These are phyloP conservation scores for Corynascus novoguineensis DNA, from an alignment of 495 filamentous ascomycete genomes.

Conservation along the genomic window DNA sequence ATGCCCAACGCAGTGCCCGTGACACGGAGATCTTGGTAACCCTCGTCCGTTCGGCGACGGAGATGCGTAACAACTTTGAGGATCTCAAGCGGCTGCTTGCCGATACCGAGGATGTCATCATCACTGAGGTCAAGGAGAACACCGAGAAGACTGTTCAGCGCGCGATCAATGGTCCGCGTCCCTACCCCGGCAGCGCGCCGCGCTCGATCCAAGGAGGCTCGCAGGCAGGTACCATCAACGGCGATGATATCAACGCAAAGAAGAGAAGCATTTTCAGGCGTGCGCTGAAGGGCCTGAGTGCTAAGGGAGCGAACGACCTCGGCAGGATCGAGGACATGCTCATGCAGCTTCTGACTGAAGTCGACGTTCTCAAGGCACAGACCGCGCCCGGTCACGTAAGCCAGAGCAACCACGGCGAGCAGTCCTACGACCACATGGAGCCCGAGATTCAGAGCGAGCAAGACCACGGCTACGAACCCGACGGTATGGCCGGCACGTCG, in stretches of 20 bases:
- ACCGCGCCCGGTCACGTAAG: slow-evolving; percentile 31
- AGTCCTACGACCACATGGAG: slow-evolving; percentile 51
- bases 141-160: slow-evolving; percentile 78
- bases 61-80: slow-evolving; percentile 96
- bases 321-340: slow-evolving; percentile 93
- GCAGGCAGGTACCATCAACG: slow-evolving; percentile 53
- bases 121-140: slow-evolving; percentile 75
- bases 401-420: slow-evolving; percentile 37
- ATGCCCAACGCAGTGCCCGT: slow-evolving; percentile 91
- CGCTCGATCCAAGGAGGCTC: slow-evolving; percentile 51
- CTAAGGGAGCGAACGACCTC: slow-evolving; percentile 82
- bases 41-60: slow-evolving; percentile 85
- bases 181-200: slow-evolving; percentile 61
- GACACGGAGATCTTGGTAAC: slow-evolving; percentile 97
- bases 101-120: slow-evolving; percentile 77
- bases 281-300: slow-evolving; percentile 79
- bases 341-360: slow-evolving; percentile 81
- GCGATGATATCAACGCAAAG: slow-evolving; percentile 71
- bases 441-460: slow-evolving; percentile 53
- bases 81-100: slow-evolving; percentile 90
- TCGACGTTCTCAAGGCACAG: slow-evolving; percentile 76
- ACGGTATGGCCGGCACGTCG: slow-evolving; percentile 70
- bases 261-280: slow-evolving; percentile 85
- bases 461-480: slow-evolving; percentile 73
- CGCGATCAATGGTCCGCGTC: slow-evolving; percentile 80